Evolutionary conservation across 306 rosid genomes (phyloP), one percentile per base, ranked within the genome.

Genomic region (Amphicarpaea edgeworthii): DNA sequence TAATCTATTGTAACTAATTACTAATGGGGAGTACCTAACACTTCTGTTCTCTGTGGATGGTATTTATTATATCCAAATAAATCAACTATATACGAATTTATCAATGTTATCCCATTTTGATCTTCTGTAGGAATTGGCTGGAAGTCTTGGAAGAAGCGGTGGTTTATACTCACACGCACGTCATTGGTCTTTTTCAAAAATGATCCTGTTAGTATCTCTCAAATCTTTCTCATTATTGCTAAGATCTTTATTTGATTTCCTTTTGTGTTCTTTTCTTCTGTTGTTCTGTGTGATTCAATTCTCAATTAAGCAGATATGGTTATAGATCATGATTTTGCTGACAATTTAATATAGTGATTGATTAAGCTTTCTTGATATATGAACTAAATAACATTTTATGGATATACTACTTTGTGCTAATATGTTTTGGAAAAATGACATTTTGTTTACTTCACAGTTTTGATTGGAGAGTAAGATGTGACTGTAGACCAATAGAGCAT

Each of bases 121-220:
- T 61, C 73, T 81, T 83, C 38, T 85, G 86, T 85, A 96, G 99
- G 99, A 82, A 88, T 96, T 50, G 99, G 99, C 69, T 96, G 99
- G 99, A 96, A 96, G 80, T 96, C 97, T 66, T 96, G 99, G 99
- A 96, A 96, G 92, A 96, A 93, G 88, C 90, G 99, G 50, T 96
- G 99, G 99, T 96, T 96, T 79, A 96, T 96, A 67, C 93, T 96
- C 43, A 96, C 99, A 0, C 90, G 99, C 75, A 88, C 93, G 64
- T 96, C 99, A 66, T 82, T 96, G 78, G 98, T 96, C 68, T 96
- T 96, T 85, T 96, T 96, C 88, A 96, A 96, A 83, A 96, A 81
- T 21, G 98, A 96, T 66, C 99, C 99, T 72, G 99, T 96, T 72
- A 90, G 99, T 90, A 83, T 77, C 77, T 49, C 63, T 68, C 61